Conservation (phyloP, 208 protist genomes). For the Crithidia brevicula region DNA sequence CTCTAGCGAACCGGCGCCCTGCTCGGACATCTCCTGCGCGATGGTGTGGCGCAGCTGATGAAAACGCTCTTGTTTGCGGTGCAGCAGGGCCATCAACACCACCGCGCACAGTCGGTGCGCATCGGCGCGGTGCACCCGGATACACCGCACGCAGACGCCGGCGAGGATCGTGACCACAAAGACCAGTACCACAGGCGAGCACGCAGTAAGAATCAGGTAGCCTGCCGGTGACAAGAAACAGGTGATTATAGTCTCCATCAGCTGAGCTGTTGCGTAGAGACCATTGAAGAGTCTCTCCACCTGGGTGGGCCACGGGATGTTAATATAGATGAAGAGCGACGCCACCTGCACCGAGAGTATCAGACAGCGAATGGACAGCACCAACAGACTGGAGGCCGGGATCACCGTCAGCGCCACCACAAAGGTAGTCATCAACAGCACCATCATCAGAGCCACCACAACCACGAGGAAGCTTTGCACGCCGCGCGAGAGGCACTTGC, state of each 20-base stretch:
- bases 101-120: conserved; percentile 19
- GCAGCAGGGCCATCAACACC: conserved; percentile 27
- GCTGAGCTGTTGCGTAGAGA: conserved; percentile 16
- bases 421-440: conserved; percentile 10
- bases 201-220: conserved; percentile 11
- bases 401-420: conserved; percentile 20
- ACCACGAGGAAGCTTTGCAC: conserved; percentile 31
- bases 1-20: neutral
- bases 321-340: conserved; percentile 22
- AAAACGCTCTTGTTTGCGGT: conserved; percentile 32
- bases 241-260: conserved; percentile 21
- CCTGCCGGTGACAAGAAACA: conserved; percentile 7
- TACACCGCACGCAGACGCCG: conserved; percentile 1
- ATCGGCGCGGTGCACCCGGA: conserved; percentile 21
- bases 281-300: conserved; percentile 24
- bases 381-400: conserved; percentile 12
- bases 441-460: conserved; percentile 14
- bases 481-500: conserved; percentile 20
- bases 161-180: conserved; percentile 20
- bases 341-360: conserved; percentile 30
- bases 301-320: conserved; percentile 15
- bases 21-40: conserved; percentile 13
- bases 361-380: conserved; percentile 27
- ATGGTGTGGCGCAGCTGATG: conserved; percentile 28
- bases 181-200: conserved; percentile 24